Evolutionary conservation across 352 stramenopile genomes (phyloP).

Genomic region (Lagenidium sp.): DNA sequence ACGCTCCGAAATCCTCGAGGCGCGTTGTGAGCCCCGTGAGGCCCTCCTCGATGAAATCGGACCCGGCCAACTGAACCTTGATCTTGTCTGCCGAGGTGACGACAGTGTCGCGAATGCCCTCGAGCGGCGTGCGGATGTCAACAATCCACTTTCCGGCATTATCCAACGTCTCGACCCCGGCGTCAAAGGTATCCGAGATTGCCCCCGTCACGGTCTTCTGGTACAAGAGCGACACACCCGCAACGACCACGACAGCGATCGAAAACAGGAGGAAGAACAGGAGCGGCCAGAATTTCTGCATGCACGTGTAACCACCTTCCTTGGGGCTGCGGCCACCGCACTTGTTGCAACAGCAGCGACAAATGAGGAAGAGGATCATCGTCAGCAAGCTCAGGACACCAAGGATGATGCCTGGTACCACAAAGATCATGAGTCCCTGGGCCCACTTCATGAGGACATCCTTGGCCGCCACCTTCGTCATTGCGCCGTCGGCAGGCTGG

Average conservation of each 20-base stretch:
- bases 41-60: constrained; percentile 36
- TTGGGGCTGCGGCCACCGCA: constrained; percentile 43
- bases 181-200: constrained; percentile 36
- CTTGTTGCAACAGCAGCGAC: constrained; percentile 67
- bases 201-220: constrained; percentile 32
- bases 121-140: constrained; percentile 26
- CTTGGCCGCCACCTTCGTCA: constrained; percentile 17
- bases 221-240: constrained; percentile 43
- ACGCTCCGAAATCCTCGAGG: constrained; percentile 20
- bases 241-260: constrained; percentile 32
- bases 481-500: constrained; percentile 10
- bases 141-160: constrained; percentile 31
- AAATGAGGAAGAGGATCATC: constrained; percentile 67
- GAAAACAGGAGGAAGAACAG: constrained; percentile 60
- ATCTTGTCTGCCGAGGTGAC: constrained; percentile 19
- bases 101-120: constrained; percentile 33
- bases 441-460: constrained; percentile 35
- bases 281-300: constrained; percentile 56
- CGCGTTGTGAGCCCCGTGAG: constrained; percentile 14
- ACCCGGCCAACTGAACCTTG: constrained; percentile 18
- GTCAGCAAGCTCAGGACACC: constrained; percentile 47
- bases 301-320: constrained; percentile 55
- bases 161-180: constrained; percentile 22
- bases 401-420: constrained; percentile 48
- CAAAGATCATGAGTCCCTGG: constrained; percentile 38